These are phyloP conservation scores for Arthrobotrys entomopaga DNA, from an alignment of 2,329 filamentous ascomycete genomes.

Conservation along the genomic window DNA sequence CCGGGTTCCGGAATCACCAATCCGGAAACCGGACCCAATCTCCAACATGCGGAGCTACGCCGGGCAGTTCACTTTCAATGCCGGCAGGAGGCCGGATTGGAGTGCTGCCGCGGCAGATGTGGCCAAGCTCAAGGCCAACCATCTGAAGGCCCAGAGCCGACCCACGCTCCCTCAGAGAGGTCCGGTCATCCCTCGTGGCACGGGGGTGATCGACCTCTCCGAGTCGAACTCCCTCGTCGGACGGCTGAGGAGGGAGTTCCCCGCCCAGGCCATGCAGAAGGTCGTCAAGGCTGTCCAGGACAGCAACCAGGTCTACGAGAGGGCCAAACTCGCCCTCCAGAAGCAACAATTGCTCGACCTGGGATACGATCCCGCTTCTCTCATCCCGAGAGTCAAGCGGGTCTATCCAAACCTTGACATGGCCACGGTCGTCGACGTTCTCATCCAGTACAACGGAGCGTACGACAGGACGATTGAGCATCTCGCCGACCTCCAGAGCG, in stretches of 20 bases:
- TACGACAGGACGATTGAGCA: conserved; percentile 58
- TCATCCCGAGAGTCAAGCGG: conserved; percentile 36
- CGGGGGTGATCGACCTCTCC: conserved; percentile 42
- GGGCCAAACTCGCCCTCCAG: conserved; percentile 41
- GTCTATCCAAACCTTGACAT: conserved; percentile 45
- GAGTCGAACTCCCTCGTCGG: conserved; percentile 29
- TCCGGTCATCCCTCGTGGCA: conserved; percentile 20
- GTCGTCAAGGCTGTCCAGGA: conserved; percentile 42
- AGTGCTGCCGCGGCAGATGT: conserved; percentile 35
- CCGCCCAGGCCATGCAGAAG: conserved; percentile 30
- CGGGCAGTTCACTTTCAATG: conserved; percentile 41
- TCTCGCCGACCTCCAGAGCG: conserved; percentile 57
- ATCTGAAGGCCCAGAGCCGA: conserved; percentile 20
- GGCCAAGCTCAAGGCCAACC: conserved; percentile 24
- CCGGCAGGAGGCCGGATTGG: conserved; percentile 35
- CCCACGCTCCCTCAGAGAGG: conserved; percentile 19
- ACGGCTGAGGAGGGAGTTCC: conserved; percentile 33
- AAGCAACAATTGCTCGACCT: conserved; percentile 38
- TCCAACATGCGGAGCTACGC: conserved; percentile 48
- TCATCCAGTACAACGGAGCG: conserved; percentile 55
- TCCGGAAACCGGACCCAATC: conserved; percentile 27
- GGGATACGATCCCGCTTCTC: conserved; percentile 23
- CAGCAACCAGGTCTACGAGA: conserved; percentile 43
- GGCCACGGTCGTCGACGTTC: conserved; percentile 16
- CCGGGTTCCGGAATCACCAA: conserved; percentile 42